Conservation (phyloP, 1,139 yeast genomes). For the Suhomyces wounanorum region DNA sequence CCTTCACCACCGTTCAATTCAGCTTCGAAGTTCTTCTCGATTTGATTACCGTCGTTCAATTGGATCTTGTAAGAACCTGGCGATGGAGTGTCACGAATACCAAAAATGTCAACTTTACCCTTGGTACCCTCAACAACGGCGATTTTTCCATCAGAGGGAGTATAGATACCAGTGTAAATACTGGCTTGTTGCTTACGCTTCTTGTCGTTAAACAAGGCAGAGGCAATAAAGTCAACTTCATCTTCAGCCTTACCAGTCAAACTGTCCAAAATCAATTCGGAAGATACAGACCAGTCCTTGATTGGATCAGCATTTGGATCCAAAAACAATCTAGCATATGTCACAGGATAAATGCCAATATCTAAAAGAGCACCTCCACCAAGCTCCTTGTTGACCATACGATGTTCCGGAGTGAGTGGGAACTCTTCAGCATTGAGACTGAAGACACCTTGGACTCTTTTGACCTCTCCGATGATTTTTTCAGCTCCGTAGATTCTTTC, state of each 20-base stretch:
- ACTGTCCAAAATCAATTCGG: conserved; percentile 22
- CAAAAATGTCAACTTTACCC: conserved; percentile 20
- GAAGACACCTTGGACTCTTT: conserved; percentile 44
- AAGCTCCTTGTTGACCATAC: conserved; percentile 42
- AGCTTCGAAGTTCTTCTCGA: conserved; percentile 12
- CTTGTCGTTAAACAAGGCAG: conserved; percentile 22
- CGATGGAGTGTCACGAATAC: conserved; percentile 21
- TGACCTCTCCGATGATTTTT: conserved; percentile 48
- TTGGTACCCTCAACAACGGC: conserved; percentile 23
- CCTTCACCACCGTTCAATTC: conserved; percentile 21
- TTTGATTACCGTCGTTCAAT: conserved; percentile 12
- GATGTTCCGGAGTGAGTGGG: conserved; percentile 15
- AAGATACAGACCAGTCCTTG: conserved; percentile 19
- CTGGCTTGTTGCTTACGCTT: conserved; percentile 24
- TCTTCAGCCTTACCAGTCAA: conserved; percentile 18
- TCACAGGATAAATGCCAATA: conserved; percentile 59
- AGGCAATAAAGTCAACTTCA: conserved; percentile 20
- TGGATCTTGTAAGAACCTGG: conserved; percentile 16
- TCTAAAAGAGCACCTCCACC: conserved; percentile 67
- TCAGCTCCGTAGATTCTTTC: conserved; percentile 42
- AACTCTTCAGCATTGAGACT: conserved; percentile 35
- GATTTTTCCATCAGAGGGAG: conserved; percentile 19
- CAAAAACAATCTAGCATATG: conserved; percentile 46
- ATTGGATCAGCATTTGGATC: conserved; percentile 28
- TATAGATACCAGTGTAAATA: conserved; percentile 20